Conservation (phyloP, 805 yeast species). For the Saccharomycopsis sp. region DNA sequence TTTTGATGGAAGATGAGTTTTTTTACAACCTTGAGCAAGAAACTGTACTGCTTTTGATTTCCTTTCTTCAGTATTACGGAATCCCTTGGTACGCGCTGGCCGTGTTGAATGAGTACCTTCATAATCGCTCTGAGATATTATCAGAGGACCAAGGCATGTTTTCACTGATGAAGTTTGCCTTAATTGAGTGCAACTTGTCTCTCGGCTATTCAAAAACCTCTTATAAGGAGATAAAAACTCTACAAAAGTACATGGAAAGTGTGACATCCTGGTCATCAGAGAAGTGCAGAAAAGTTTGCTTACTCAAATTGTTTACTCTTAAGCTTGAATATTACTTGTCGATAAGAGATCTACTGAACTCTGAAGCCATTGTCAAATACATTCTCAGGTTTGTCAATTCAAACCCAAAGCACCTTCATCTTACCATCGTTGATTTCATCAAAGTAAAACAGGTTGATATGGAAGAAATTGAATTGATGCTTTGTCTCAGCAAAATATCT, state of each 20-base stretch:
- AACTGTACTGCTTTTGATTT: background rate
- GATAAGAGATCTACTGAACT: background rate
- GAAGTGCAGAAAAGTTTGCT: too few species aligned
- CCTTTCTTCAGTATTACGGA: slow-evolving; percentile 5
- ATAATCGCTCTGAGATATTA: background rate
- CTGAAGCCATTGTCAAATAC: background rate
- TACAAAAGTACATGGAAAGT: background rate
- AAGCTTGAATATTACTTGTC: background rate
- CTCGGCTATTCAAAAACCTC: slow-evolving; percentile 1
- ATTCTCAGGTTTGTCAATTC: background rate
- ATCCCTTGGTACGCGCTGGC: background rate
- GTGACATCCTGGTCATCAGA: too few species aligned
- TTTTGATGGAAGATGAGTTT: background rate
- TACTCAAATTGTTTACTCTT: too few species aligned
- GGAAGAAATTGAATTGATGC: slow-evolving; percentile 2
- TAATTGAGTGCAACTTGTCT: background rate
- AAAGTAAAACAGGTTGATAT: background rate
- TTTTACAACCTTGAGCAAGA: slow-evolving; percentile 6
- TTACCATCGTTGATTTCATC: slow-evolving; percentile 1
- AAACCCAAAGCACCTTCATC: background rate
- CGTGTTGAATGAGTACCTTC: background rate
- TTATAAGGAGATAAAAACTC: background rate
- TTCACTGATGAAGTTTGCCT: slow-evolving; percentile 1
- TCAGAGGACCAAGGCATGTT: background rate
- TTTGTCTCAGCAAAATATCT: slow-evolving; percentile 8